Evolutionary conservation across 148 eudicot species (phyloP), one percentile per base, ranked within the genome.

Genomic region (Selenicereus undatus): DNA sequence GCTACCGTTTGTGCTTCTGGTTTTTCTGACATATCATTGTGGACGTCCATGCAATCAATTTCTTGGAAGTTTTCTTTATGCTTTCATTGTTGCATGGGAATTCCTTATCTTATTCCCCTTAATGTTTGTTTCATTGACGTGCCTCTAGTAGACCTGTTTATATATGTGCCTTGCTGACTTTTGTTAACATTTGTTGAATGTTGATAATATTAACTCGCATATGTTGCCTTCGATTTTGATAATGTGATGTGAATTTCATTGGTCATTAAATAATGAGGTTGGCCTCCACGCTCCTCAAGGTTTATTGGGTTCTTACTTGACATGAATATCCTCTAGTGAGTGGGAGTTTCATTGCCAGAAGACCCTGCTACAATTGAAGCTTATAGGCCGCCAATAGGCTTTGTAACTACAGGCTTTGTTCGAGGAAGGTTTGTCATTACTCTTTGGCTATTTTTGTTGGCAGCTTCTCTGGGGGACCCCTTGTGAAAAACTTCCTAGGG

Each of bases 361-460:
- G 91, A 91, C 74, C 81, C 91, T 72, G 80, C 79, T 78, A 87
- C 88, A 43, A 84, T 27, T 79, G 92, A 86, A 64, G 89, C 86
- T 74, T 87, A 82, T 85, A 90, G 99, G 82, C 85, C 84, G 83
- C 98, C 97, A 2, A 86, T 93, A 80, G 98, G 99, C 78, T 96
- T 92, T 83, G 89, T 96, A 71, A 91, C 99, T 42, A 87, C 91
- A 43, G 99, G 98, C 83, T 93, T 92, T 87, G 95, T 96, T 74
- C 91, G 89, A 29, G 99, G 98, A 88, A 93, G 98, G 99, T 89
- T 51, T 35, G 76, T 30, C 52, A 3, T 71, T 64, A 60, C 43
- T n/a, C 29, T 26, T 30, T 82, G 56, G 32, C 79, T 76, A 24
- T 1, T 35, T 18, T 32, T 26, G 62, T 56, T 70, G 51, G 22